Evolutionary conservation across 1,284 basidiomycete genomes (phyloP).

Genomic region (Malassezia equina): DNA sequence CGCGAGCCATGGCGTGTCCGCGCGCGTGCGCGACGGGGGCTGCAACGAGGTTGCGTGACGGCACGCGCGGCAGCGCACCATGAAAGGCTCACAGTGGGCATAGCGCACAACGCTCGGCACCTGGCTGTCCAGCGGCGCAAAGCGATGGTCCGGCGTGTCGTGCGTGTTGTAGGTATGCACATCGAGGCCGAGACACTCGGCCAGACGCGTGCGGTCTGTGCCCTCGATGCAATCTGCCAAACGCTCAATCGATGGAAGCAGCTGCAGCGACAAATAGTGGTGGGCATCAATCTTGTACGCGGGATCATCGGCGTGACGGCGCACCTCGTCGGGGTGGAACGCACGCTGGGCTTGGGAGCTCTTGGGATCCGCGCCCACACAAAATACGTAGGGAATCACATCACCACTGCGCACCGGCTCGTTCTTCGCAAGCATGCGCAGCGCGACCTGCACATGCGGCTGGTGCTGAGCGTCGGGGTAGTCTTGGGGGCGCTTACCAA

Average conservation of each 20-base stretch:
- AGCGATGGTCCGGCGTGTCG: constrained; percentile 54
- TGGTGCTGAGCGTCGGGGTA: constrained; percentile 90
- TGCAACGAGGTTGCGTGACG: constrained; percentile 16
- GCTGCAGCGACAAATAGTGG: constrained; percentile 80
- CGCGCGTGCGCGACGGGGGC: constrained; percentile 17
- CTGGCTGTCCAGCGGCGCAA: constrained; percentile 78
- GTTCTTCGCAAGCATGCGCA: constrained; percentile 78
- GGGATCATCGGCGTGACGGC: constrained; percentile 50
- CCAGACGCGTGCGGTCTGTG: constrained; percentile 77
- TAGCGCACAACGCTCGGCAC: constrained; percentile 76
- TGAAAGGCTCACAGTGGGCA: constrained; percentile 28
- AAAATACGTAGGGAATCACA: constrained; percentile 94
- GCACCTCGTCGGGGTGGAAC: constrained; percentile 83
- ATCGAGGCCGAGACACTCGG: constrained; percentile 89
- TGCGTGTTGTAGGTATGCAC: constrained; percentile 64
- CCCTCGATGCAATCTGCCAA: constrained; percentile 93
- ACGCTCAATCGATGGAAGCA: constrained; percentile 87
- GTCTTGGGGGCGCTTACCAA: constrained; percentile 53
- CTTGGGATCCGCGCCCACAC: constrained; percentile 64
- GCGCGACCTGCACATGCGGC: constrained; percentile 91
- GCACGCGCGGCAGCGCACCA: constrained; percentile 31
- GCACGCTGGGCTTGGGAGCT: constrained; percentile 79
- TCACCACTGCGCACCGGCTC: constrained; percentile 72
- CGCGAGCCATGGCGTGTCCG: constrained; percentile 1
- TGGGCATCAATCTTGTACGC: constrained; percentile 55